A percentile compares a stretch with the other conserved stretches of the same genome.
Evolutionary conservation across 371 early-diverging fungal genomes (phyloP).

Genomic region (Mycotypha africana): DNA sequence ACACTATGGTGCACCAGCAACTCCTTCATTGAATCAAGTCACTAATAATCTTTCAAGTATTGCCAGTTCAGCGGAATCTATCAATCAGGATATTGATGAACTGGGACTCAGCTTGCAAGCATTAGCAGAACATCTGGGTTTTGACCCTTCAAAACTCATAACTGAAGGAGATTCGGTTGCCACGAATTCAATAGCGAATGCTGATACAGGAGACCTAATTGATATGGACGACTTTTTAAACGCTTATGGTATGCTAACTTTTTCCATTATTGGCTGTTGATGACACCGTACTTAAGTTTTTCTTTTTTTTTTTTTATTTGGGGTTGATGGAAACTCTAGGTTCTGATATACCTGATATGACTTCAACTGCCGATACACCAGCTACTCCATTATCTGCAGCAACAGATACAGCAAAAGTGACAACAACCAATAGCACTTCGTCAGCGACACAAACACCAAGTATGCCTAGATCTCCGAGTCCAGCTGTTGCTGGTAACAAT

Average conservation of each 20-base stretch:
- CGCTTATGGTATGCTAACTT: conserved; percentile 30
- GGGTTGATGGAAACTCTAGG: too few species aligned
- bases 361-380: too few species aligned
- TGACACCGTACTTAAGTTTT: too few species aligned
- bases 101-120: conserved; percentile 30
- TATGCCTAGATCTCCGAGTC: too few species aligned
- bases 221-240: conserved; percentile 32
- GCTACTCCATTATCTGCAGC: too few species aligned
- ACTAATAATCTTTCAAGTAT: conserved; percentile 19
- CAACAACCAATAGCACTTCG: too few species aligned
- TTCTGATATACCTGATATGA: too few species aligned
- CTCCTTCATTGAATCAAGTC: conserved; percentile 8
- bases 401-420: too few species aligned
- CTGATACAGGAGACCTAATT: conserved; percentile 14
- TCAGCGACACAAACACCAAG: too few species aligned
- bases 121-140: conserved; percentile 36
- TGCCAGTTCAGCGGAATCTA: conserved; percentile 21
- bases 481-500: too few species aligned
- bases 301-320: not conserved
- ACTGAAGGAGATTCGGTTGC: not conserved
- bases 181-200: not conserved
- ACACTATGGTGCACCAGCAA: too few species aligned
- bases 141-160: conserved; percentile 19
- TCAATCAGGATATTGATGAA: conserved; percentile 34
- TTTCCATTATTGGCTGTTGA: too few species aligned